These are phyloP conservation scores for Phytophthora constricta DNA, from an alignment of 352 stramenopile species.

Conservation along the genomic window DNA sequence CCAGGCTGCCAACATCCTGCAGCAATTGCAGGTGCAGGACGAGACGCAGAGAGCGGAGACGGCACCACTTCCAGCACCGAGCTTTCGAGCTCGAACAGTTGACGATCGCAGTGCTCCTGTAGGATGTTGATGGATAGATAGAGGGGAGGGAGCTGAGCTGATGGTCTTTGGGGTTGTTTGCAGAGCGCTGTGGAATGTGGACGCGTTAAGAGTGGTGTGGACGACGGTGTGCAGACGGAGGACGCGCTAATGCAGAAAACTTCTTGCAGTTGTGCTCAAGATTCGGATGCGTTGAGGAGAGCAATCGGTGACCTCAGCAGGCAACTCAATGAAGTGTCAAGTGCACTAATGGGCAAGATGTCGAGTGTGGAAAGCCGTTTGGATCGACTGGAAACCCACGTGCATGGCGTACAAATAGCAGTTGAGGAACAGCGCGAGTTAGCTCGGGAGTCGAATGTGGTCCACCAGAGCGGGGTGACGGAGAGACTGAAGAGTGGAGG, in stretches of 20 bases:
- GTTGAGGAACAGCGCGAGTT: slow-evolving; percentile 22
- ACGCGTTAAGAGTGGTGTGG: not conserved
- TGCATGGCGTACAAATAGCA: slow-evolving; percentile 29
- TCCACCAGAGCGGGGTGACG: not conserved
- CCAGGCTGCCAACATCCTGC: slow-evolving; percentile 43
- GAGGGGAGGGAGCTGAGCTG: slow-evolving; percentile 11
- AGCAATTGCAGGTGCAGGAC: slow-evolving; percentile 35
- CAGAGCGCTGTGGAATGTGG: no score
- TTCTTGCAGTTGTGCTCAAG: slow-evolving; percentile 10
- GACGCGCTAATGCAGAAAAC: not conserved
- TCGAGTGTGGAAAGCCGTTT: slow-evolving; percentile 45
- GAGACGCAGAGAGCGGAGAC: not conserved
- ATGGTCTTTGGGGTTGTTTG: no score
- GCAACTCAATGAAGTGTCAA: slow-evolving; percentile 42
- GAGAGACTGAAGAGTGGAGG: not conserved
- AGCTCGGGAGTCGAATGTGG: not conserved
- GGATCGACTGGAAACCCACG: slow-evolving; percentile 37
- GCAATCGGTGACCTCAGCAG: slow-evolving; percentile 33
- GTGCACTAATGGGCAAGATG: slow-evolving; percentile 43
- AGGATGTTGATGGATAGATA: no score
- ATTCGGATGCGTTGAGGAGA: slow-evolving; percentile 13
- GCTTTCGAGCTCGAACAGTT: no score
- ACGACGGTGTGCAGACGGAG: slow-evolving; percentile 11
- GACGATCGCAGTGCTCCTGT: no score
- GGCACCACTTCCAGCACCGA: no score